Base-by-base conservation (phyloP, 306 rosid genomes). In the Prunus padus region DNA sequence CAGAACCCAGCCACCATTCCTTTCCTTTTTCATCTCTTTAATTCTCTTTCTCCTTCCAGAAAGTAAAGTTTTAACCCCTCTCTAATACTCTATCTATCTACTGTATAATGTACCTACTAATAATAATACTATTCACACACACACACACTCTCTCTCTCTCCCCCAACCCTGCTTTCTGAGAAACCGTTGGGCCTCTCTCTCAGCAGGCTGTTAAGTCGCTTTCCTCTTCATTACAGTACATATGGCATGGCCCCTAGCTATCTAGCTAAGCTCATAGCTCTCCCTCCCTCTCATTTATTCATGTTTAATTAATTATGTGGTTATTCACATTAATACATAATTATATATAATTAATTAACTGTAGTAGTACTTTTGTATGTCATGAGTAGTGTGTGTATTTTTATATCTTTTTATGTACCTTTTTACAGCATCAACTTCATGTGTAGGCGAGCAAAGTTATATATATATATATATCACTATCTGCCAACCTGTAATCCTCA, bases 141-240 rank as follows among this genome's bases (percentile, higher is more conserved):
- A 19, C 22, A 15, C 50, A 4, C 7, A 26, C 40, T 68, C 16
- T 15, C 18, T 42, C 60, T 20, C 60, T n/a, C 23, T 54, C 60
- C 8, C 10, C 40, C 62, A 13, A 20, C 33, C 19, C 76, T 73
- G 45, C 19, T 15, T 63, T 62, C 70, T 61, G 69, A 62, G 60
- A 74, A 74, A 74, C 78, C 78, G 71, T 62, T 74, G 77, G 66
- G 78, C 11, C 61, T 74, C 50, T 30, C 62, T 47, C 20, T 1
- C 22, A 23, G 20, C 22, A 23, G 20, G 20, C 57, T 46, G 72
- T 67, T 25, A 2, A 46, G 56, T 67, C 72, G 72, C 33, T 67
- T 45, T 67, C 72, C 56, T 22, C 40, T 67, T 47, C 56, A 22
- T 25, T 25, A 26, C 44, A 28, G n/a, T 40, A 63, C 60, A 74